Base-by-base conservation (phyloP, 768 basidiomycete species). In the Termitomyces sp. region DNA sequence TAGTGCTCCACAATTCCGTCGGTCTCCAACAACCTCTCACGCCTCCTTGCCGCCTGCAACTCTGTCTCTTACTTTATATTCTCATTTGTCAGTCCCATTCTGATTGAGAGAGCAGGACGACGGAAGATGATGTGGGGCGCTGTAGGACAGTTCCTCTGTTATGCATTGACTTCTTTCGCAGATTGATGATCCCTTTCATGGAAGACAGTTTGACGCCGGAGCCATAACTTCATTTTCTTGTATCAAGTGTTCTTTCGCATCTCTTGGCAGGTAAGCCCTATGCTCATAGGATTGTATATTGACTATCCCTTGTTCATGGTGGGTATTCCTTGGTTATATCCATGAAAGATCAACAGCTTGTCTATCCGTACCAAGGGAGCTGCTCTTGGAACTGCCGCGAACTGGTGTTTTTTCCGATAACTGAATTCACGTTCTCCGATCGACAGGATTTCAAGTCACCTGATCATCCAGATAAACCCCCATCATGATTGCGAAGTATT, bases 121-220 rank as follows among this genome's bases (percentile, higher is more conserved):
- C 70, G 78, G 27, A 78, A 76, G 57, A 63, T 81, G 25, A 77
- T 81, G 77, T 80, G 74, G 73, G 79, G 78, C 35, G 79, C 79
- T 11, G 75, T 74, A 3, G 77, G 78, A 25, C 78, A 79, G 63
- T 75, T 73, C 53, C 58, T 77, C 42, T 81, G 76, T 56, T 79
- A 77, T 60, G 66, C 73, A 40, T 70, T 74, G 59, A 0, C 66
- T 78, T 31, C 70, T 80, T 25, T 70, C 77, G 0, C 71, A 70
- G 18, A 59, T 73, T 15, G 60, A 63, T 25, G 67, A 70, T 59
- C 59, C 71, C 4, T 57, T 49, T 4, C 58, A 65, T 33, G 76
- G 74, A 1, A 52, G 56, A 4, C 66, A 63, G 22, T 80, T 70
- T 47, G 77, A 76, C 9, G 73, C 73, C 0, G 76, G 70, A 1